Evolutionary conservation across 257 asterid species (phyloP).

Genomic region (Eustoma russellianum): DNA sequence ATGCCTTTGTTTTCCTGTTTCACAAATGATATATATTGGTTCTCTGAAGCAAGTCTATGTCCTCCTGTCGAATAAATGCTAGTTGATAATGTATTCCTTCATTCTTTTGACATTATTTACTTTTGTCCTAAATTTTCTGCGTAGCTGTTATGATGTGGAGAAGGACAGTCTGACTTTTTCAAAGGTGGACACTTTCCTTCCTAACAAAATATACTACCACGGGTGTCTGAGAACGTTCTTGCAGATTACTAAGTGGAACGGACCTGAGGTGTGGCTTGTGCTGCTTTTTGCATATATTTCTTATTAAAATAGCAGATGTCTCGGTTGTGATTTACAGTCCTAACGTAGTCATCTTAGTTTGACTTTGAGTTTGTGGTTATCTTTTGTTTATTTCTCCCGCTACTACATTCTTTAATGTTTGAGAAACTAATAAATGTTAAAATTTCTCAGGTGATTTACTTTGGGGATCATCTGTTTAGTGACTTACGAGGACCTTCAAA

Average conservation of each 20-base stretch:
- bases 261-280: slow-evolving; percentile 63
- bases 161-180: slow-evolving; percentile 78
- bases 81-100: too few species aligned
- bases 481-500: slow-evolving; percentile 97
- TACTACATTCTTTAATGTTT: not conserved
- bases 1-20: too few species aligned
- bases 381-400: not conserved
- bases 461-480: slow-evolving; percentile 96
- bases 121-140: not conserved
- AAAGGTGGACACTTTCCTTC: slow-evolving; percentile 81
- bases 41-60: too few species aligned
- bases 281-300: not conserved
- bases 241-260: slow-evolving; percentile 95
- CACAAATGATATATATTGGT: too few species aligned
- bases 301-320: not conserved
- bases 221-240: slow-evolving; percentile 92
- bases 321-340: not conserved
- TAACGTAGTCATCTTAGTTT: not conserved
- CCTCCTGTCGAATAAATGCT: too few species aligned
- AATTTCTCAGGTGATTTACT: slow-evolving; percentile 73
- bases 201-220: slow-evolving; percentile 72
- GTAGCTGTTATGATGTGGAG: slow-evolving; percentile 83
- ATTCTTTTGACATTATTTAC: too few species aligned
- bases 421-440: slow-evolving; percentile 9
- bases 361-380: not conserved